Evolutionary conservation across 1,139 yeast species (phyloP), one percentile per base, ranked within the genome.

Genomic region (Geotrichum carabidarum): DNA sequence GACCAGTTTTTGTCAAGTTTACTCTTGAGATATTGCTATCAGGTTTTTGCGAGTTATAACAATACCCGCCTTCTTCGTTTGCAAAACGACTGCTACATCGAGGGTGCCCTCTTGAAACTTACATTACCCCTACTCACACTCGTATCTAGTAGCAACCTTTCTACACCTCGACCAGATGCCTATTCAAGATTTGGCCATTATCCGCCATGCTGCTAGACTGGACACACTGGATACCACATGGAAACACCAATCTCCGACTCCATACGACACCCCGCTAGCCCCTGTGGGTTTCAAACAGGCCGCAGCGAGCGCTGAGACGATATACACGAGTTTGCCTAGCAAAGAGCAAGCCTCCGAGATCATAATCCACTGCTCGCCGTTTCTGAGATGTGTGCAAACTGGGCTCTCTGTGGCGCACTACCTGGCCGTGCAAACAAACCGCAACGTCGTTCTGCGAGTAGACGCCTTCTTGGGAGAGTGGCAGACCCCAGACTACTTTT

Each of bases 401-500:
- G 70, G 75, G 2, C 59, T 60, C 9, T 57, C 62, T 32, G 60
- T 71, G 18, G 71, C 70, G 12, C 51, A 55, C 47, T 58, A 56
- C 43, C 48, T 62, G 48, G 40, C 50, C 6, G 14, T 18, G 2
- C 12, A 38, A 31, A 14, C 17, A 44, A 14, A 22, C n/a, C 38
- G 32, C n/a, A 31, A 42, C 37, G 56, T 54, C 37, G 48, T 57
- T n/a, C 41, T 71, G 22, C 62, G 71, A 22, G 38, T 72, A 41
- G 74, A 70, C 57, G 61, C 71, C 3, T 69, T 66, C 27, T 63
- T 73, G 44, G 75, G 76, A 17, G 76, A 72, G 55, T 72, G 75
- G 75, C 68, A 68, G 55, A 70, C 71, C 1, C 66, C 71, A 1
- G 75, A 71, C 59, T 72, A 72, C 58, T 72, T 65, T 56, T 54